A percentile compares a stretch with the other conserved stretches of the same genome.
These are phyloP conservation scores for Orbilia brochopaga DNA, from an alignment of 2,329 filamentous ascomycete genomes.

Conservation along the genomic window DNA sequence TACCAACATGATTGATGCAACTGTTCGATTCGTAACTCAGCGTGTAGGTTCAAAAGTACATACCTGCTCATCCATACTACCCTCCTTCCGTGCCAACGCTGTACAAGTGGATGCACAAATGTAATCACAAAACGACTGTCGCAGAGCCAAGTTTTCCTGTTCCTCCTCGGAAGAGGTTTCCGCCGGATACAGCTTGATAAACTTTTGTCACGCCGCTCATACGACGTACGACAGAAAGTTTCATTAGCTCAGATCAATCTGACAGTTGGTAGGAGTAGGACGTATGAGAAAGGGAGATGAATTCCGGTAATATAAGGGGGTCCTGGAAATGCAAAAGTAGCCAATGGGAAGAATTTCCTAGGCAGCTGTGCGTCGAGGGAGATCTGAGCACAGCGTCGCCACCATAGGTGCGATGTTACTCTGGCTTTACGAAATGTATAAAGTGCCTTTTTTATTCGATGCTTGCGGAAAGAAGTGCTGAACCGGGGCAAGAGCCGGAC, in stretches of 20 bases:
- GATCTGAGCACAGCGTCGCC: conserved; percentile 64
- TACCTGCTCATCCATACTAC: conserved; percentile 58
- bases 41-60: conserved; percentile 32
- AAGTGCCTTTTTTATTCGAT: not conserved
- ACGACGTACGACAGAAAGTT: conserved; percentile 75
- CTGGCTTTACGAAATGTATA: conserved; percentile 7
- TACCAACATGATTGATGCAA: not conserved
- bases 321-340: conserved; percentile 54
- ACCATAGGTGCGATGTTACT: conserved; percentile 38
- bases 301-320: conserved; percentile 2
- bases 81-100: conserved; percentile 62
- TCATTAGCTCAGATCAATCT: conserved; percentile 61
- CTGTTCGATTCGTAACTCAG: too few relatives aligned
- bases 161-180: conserved; percentile 45
- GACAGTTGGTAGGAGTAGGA: conserved; percentile 34
- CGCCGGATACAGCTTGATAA: conserved; percentile 37
- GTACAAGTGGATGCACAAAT: conserved; percentile 59
- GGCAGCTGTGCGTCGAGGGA: not conserved
- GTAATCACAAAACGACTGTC: conserved; percentile 47
- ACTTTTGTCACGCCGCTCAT: conserved; percentile 59
- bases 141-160: conserved; percentile 34
- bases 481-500: conserved; percentile 62
- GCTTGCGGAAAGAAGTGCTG: not conserved
- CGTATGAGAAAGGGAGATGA: too few relatives aligned
- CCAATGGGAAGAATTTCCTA: conserved; percentile 47